Percentiles rank a stretch among this genome's conserved stretches.
phyloP scores from a whole-genome alignment of 345 rosid genomes.

The Atalantia buxifolia region DNA sequence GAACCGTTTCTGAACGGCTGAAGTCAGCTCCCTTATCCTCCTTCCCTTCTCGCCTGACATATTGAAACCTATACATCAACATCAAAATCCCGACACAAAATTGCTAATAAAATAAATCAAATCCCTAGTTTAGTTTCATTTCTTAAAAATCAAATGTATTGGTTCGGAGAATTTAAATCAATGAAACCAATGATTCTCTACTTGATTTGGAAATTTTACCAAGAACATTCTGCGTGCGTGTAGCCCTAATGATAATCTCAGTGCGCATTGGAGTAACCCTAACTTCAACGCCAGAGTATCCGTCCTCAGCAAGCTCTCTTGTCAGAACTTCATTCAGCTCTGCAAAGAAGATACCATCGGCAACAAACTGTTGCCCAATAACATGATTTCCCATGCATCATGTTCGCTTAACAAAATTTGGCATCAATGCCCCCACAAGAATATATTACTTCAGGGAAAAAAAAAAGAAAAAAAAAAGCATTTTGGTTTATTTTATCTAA shows the following conservation, averaged over 20 bases:
- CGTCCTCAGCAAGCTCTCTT: conserved; percentile 84
- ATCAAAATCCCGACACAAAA: background rate
- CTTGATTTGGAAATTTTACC: conserved; percentile 33
- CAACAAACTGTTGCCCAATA: conserved; percentile 50
- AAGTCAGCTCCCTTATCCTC: conserved; percentile 80
- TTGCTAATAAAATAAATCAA: too few relatives aligned
- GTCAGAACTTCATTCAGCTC: conserved; percentile 75
- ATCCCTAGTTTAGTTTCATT: too few relatives aligned
- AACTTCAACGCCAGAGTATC: conserved; percentile 92
- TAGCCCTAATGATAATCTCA: conserved; percentile 86
- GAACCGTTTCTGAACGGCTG: conserved; percentile 69
- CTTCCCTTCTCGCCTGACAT: conserved; percentile 74
- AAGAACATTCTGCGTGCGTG: conserved; percentile 82
- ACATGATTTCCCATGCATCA: background rate
- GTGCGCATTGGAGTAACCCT: conserved; percentile 89
- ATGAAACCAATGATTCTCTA: too few relatives aligned
- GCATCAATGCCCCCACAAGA: background rate
- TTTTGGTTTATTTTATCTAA: background rate
- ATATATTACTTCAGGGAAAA: background rate
- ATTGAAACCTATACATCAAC: background rate
- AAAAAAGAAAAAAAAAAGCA: background rate
- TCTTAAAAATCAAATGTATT: too few relatives aligned
- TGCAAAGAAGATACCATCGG: conserved; percentile 77
- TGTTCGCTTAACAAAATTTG: background rate
- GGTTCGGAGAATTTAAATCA: too few relatives aligned